Base-by-base conservation (phyloP, 2,329 filamentous ascomycete species). In the Apiospora arundinis region DNA sequence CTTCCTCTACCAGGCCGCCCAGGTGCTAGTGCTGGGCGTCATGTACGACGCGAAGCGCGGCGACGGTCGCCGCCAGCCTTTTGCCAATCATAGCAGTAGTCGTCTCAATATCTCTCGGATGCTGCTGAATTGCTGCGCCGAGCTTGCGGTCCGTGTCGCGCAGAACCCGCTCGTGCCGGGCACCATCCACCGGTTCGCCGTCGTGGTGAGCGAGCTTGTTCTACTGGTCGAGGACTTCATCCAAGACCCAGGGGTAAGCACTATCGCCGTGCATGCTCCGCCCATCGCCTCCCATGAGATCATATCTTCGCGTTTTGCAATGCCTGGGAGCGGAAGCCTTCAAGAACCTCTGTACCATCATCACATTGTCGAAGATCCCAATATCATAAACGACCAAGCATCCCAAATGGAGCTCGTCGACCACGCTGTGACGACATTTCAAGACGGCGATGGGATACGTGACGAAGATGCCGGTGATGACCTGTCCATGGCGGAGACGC, bases 21-120 rank as follows among this genome's bases (percentile, higher is more conserved):
- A 83, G 11, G 75, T 80, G 1, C 78, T 84, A 1, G 80, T 83
- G 1, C 78, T 84, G 6, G 80, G 82, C 52, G 75, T 84, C 78
- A 67, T 83, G 76, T 77, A 76, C 60, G 72, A 76, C 66, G 69
- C 76, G 40, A 78, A 77, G 49, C 76, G 76, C 28, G 52, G 52
- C 2, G 28, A 23, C 4, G 6, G 32, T 2, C 28, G 25, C 7
- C 49, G 23, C 2, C 28, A 5, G 11, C 28, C 23, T 28, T 12
- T 5, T 56, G 16, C 14, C 0, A 28, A 14, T 37, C 7, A 2
- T 37, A 21, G 23, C 2, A 14, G 23, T 16, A 23, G 45, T 18
- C 23, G 45, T 1, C 16, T 40, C 1, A 18, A 23, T 4, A 37
- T 46, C 3, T 67, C 65, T 12, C 65, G 65, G 14, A 12, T 3